Evolutionary conservation across 2,329 filamentous ascomycete species (phyloP), one percentile per base, ranked within the genome.

Genomic region (Ascochyta lentis): DNA sequence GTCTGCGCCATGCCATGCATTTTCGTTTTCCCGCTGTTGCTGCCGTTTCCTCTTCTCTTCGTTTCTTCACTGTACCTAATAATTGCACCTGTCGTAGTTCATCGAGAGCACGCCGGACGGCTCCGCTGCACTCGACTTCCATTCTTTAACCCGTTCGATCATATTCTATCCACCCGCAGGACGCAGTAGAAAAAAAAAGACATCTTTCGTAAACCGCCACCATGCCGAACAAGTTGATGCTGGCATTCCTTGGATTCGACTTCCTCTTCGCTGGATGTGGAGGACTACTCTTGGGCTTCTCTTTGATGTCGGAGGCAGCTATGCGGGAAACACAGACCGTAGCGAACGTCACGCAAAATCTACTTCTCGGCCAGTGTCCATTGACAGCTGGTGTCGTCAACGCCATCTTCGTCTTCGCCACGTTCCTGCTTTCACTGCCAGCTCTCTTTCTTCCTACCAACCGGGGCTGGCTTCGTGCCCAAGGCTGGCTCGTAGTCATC

Each of bases 321-420:
- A 69, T 80, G 66, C 69, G 71, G 27, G 68, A 75, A 16, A 69
- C 67, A 22, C 77, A 77, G n/a, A 83, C 78, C 10, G 63, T 80
- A 31, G 68, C 77, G 38, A 84, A 79, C 59, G 79, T 85, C 45
- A 81, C 82, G 19, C 73, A 77, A 42, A 78, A 83, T 60, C 64
- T 86, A 44, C 71, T 86, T 46, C 77, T 86, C 47, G 70, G 72
- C 47, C 73, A 81, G 67, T 82, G 81, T 67, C 84, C 84, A 22
- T 70, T 85, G 54, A 81, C 76, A 84, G 89, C 87, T 48, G 89
- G 87, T 56, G 86, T 93, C 60, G 86, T 83, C 69, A 93, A 93
- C 74, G 84, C 87, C 58, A 81, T 87, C 67, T 80, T 93, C 68
- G 84, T 92, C 71, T 86, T 94, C 74, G 69, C 86, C 65, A 86